Evolutionary conservation across 192 early-diverging fungal genomes (phyloP), one percentile per base, ranked within the genome.

Genomic region (Entrophospora sp.): DNA sequence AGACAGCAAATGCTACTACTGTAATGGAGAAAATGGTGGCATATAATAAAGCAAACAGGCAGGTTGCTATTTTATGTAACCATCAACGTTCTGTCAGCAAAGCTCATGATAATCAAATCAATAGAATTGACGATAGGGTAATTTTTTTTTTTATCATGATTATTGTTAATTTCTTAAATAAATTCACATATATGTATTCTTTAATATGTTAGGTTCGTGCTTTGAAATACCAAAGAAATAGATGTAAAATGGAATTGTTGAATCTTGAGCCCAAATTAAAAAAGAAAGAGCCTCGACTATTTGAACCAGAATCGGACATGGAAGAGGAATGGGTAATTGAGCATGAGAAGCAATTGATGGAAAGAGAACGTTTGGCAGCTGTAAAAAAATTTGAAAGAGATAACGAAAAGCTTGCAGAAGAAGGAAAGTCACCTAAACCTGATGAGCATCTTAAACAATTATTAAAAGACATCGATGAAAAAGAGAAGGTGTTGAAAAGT

Each of bases 21-120:
- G 62, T 90, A 14, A 76, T 80, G 1, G 95, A 99, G 59, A 97
- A 96, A 75, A 67, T 97, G 2, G 81, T 95, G 0, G 87, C 93
- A 0, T 99, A 93, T 72, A 95, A 97, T 71, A 84, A 91, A 5
- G 95, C 96, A 31, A 99, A 99, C 75, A 84, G 96, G 46, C 80
- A 89, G 73, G 96, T 99, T 16, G 96, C 96, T 40, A 82, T 96
- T 51, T 83, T 99, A 9, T 99, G 96, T 79, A 99, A 99, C 79
- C 96, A 99, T 81, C 96, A 99, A 75, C 80, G 91, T 7, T 73
- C 90, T 1, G 91, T 94, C 20, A 80, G 90, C 25, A 96, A 95
- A 72, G 77, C 78, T 5, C 91, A 92, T 68, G 78, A 75, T 18
- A 77, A 73, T 30, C 86, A 86, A 68, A 92, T 98, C 80, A 78